These are phyloP conservation scores for Xylariaceae sp. DNA, from an alignment of 2,329 filamentous ascomycete species.

Conservation along the genomic window DNA sequence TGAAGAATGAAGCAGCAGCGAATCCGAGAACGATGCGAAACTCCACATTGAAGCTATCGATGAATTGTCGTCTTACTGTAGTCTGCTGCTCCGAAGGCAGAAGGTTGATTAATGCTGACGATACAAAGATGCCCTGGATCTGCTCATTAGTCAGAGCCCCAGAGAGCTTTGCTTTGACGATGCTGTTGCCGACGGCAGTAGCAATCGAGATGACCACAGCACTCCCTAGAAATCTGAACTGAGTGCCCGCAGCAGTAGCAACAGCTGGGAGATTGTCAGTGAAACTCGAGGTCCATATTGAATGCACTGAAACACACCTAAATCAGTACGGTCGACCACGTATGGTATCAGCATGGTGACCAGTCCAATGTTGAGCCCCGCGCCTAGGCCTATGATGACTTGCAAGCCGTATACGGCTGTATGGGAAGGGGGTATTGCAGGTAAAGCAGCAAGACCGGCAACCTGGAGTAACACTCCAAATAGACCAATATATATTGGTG, in stretches of 20 bases:
- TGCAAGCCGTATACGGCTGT: constrained; percentile 12
- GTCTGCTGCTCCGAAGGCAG: constrained; percentile 2
- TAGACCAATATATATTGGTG: constrained; percentile 12
- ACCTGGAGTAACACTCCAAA: constrained; percentile 11
- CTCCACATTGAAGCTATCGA: constrained; percentile 9
- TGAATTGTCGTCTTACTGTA: constrained; percentile 6
- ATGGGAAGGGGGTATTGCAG: constrained; percentile 3
- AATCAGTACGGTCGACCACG: constrained; percentile 14
- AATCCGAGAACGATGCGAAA: constrained; percentile 13
- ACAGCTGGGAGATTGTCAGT: constrained; percentile 5
- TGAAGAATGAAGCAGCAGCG: constrained; percentile 7
- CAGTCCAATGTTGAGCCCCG: constrained; percentile 13
- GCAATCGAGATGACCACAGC: constrained; percentile 9
- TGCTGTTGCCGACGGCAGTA: constrained; percentile 12
- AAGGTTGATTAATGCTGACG: constrained; percentile 3
- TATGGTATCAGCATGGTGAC: constrained; percentile 16
- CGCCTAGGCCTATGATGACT: constrained; percentile 13
- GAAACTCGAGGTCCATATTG: neutral
- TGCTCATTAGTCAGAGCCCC: constrained; percentile 2
- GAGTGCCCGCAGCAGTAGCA: constrained; percentile 7
- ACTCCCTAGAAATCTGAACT: constrained; percentile 14
- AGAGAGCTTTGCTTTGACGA: constrained; percentile 4
- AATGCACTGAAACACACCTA: constrained; percentile 10
- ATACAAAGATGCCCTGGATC: constrained; percentile 7
- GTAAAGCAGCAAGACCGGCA: constrained; percentile 10